Evolutionary conservation across 75 land plant genomes (phyloP).

Genomic region (Pinus tabuliformis): DNA sequence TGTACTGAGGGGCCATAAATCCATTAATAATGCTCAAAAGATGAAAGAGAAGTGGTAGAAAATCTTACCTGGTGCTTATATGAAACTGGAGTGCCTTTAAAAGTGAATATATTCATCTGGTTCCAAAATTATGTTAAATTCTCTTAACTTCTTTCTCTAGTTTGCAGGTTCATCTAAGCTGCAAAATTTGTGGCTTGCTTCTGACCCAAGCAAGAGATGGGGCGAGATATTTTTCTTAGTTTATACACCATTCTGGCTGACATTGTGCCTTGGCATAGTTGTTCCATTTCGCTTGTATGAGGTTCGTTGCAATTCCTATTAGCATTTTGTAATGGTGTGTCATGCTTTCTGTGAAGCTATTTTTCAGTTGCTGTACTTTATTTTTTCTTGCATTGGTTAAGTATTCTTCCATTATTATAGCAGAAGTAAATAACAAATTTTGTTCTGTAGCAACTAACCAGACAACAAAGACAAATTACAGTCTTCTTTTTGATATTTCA

Average conservation of each 20-base stretch:
- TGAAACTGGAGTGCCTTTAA: neutral
- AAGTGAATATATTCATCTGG: neutral
- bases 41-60: neutral
- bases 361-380: neutral
- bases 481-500: too few relatives aligned
- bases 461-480: too few relatives aligned
- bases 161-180: conserved; percentile 4
- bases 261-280: conserved; percentile 72
- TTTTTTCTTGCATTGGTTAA: neutral
- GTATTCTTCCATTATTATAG: neutral
- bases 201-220: conserved; percentile 88
- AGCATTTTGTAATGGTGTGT: neutral
- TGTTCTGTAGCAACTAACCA: too few relatives aligned
- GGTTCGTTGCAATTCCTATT: conserved; percentile 30
- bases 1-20: neutral
- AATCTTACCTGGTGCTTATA: neutral
- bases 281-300: conserved; percentile 87
- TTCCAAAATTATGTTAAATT: neutral
- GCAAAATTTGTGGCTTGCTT: conserved; percentile 65
- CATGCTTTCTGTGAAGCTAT: neutral
- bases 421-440: too few relatives aligned
- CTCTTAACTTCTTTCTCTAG: neutral
- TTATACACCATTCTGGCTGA: conserved; percentile 92
- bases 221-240: conserved; percentile 80
- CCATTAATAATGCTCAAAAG: neutral